Conservation (phyloP, 345 rosid genomes). For the Citrus australasica region DNA sequence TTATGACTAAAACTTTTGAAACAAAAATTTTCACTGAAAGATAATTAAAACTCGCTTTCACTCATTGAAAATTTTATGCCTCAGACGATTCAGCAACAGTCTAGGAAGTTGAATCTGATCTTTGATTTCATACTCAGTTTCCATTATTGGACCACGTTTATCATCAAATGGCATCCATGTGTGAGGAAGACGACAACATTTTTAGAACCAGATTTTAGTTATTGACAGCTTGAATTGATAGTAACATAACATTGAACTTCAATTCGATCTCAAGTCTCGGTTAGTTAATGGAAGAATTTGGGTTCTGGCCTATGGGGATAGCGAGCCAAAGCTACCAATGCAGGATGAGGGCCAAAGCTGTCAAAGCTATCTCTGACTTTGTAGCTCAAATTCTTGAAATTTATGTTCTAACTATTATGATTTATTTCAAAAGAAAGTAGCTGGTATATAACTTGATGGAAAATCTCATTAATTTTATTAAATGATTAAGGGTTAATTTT, state of each 20-base stretch:
- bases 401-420: no score
- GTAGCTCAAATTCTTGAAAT: background rate
- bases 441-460: no score
- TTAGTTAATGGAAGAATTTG: background rate
- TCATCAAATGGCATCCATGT: slow-evolving; percentile 18
- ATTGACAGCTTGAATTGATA: slow-evolving; percentile 15
- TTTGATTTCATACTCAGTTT: background rate
- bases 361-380: background rate
- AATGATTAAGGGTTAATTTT: no score
- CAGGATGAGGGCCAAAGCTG: background rate
- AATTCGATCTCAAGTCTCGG: background rate
- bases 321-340: background rate
- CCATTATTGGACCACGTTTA: slow-evolving; percentile 10
- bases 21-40: background rate
- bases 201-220: slow-evolving; percentile 1
- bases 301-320: background rate
- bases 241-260: background rate
- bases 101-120: background rate
- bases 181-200: slow-evolving; percentile 17
- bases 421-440: no score
- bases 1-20: background rate
- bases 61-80: background rate
- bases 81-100: background rate
- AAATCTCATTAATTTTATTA: no score
- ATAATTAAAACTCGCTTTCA: background rate